Conservation (phyloP, 176 grass and related monocot genomes). For the Thalia dealbata region DNA sequence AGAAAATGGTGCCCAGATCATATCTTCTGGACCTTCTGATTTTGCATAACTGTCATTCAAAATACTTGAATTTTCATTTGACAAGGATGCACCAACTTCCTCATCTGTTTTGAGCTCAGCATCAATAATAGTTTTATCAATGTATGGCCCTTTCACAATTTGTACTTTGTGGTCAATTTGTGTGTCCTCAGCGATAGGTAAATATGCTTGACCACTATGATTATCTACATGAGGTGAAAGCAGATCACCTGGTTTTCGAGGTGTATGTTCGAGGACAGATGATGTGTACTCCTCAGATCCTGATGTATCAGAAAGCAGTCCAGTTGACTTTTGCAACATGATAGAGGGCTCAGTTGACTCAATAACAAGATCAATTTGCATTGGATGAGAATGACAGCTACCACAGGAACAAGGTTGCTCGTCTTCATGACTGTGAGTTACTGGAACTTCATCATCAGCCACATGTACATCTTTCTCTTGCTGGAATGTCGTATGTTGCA, state of each 20-base stretch:
- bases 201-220: conserved; percentile 19
- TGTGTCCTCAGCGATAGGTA: conserved; percentile 19
- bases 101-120: not conserved
- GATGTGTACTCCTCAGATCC: not conserved
- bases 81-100: not conserved
- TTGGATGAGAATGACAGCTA: conserved; percentile 3
- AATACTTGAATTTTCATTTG: conserved; percentile 28
- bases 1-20: conserved; percentile 67
- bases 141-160: conserved; percentile 17
- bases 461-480: conserved; percentile 15
- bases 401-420: conserved; percentile 1
- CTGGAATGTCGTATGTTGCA: conserved; percentile 30
- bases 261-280: conserved; percentile 27
- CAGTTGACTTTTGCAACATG: conserved; percentile 2
- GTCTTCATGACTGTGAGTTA: conserved; percentile 21
- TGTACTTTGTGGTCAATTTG: conserved; percentile 24
- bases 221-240: conserved; percentile 18
- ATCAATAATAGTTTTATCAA: not conserved
- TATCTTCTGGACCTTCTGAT: conserved; percentile 46
- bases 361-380: conserved; percentile 1
- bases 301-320: conserved; percentile 5
- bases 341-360: conserved; percentile 6
- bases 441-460: conserved; percentile 12
- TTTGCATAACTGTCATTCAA: conserved; percentile 19
- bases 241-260: conserved; percentile 11